phyloP scores from a whole-genome alignment of 2,329 filamentous ascomycete genomes.

The Ascocoryne sarcoides region DNA sequence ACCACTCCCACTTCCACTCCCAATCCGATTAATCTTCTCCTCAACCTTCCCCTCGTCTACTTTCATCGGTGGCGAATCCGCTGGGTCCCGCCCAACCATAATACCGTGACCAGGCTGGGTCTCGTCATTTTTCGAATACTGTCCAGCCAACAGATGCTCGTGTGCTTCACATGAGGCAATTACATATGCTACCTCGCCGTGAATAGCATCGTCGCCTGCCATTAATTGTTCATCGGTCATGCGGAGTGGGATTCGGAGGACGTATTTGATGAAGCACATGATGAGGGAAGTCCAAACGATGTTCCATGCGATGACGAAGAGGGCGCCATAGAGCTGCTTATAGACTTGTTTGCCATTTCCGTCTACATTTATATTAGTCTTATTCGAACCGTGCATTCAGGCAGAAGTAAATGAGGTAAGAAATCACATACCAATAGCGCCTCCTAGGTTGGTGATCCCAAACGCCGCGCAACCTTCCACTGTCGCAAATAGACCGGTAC shows the following conservation, averaged over 20 bases:
- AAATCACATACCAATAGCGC: slow-evolving; percentile 30
- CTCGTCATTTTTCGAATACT: slow-evolving; percentile 8
- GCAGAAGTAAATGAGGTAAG: background rate
- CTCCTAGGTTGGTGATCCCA: slow-evolving; percentile 35
- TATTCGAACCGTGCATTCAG: background rate
- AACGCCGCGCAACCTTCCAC: slow-evolving; percentile 38
- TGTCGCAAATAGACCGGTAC: slow-evolving; percentile 39
- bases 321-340: slow-evolving; percentile 28
- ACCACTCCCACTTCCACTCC: background rate
- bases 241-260: slow-evolving; percentile 37
- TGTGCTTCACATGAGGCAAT: slow-evolving; percentile 15
- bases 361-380: slow-evolving; percentile 17
- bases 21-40: background rate
- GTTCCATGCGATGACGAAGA: slow-evolving; percentile 43
- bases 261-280: slow-evolving; percentile 41
- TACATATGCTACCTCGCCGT: slow-evolving; percentile 34
- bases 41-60: background rate
- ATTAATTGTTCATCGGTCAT: slow-evolving; percentile 38
- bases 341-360: slow-evolving; percentile 39
- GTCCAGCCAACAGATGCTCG: slow-evolving; percentile 13
- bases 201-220: slow-evolving; percentile 39
- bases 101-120: slow-evolving; percentile 9
- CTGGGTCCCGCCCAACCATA: slow-evolving; percentile 12
- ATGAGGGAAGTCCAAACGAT: slow-evolving; percentile 41
- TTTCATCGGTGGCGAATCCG: background rate